Base-by-base conservation (phyloP, 257 asterid species). In the Solanum appendiculatum region DNA sequence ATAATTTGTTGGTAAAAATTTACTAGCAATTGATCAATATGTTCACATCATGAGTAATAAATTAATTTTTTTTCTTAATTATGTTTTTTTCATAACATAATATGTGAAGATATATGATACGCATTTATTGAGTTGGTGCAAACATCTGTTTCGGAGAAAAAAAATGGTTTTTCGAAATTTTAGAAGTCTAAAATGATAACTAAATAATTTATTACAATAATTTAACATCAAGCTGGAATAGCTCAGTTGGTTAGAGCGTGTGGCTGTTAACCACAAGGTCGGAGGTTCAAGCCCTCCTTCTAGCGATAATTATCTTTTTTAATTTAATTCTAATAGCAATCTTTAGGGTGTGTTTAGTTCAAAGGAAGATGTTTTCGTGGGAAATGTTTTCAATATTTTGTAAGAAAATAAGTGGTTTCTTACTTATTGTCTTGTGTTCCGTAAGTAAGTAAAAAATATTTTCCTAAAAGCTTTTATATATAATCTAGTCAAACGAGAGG, bases 211-310 rank as follows among this genome's bases (percentile, higher is more conserved):
- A 21, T 5, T 56, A 56, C 5, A 0, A 54, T 18, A 54, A 0
- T 2, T 0, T 18, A 2, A 6, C n/a, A 15, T 48, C 4, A 69
- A 88, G 99, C 98, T 97, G 99, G 99, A 96, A 95, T 97, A 93
- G 99, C 98, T 96, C 99, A 97, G 99, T 92, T 96, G 99, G 99
- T 89, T 97, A 97, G 99, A 97, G 98, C 98, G 99, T 97, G 99
- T 97, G 99, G 99, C 99, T 97, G 98, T 95, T 96, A 96, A 96
- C 99, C 98, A 97, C 99, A 96, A 97, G 99, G 99, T 96, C 98
- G 98, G 96, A 97, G 98, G 98, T 96, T 91, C 93, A 83, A 93
- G 81, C 95, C 94, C 94, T 93, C 90, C 93, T 91, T 93, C 94
- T 93, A 93, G 95, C 92, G 94, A 5, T 8, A 34, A 48, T 5